Evolutionary conservation across 78 protist species (phyloP).

Genomic region (Pigoraptor vietnamica): DNA sequence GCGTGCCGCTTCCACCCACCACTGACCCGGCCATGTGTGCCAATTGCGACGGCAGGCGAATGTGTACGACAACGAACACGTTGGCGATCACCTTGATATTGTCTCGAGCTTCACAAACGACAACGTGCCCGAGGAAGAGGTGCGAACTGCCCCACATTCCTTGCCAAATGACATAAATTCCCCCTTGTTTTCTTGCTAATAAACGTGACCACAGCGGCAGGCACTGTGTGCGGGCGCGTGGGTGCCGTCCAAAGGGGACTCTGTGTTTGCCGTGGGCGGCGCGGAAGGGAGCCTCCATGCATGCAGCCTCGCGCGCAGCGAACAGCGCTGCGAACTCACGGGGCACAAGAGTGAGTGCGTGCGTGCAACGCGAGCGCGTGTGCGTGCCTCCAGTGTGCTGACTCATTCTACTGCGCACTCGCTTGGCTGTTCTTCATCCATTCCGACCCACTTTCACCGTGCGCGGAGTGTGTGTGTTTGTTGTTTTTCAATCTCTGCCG

Average conservation of each 20-base stretch:
- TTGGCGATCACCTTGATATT: neutral
- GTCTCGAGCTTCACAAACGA: neutral
- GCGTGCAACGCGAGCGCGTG: neutral
- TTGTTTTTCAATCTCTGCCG: too few relatives aligned
- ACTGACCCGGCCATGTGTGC: too few relatives aligned
- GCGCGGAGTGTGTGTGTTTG: too few relatives aligned
- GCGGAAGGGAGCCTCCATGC: neutral
- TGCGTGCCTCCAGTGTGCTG: neutral
- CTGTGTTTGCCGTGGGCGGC: neutral
- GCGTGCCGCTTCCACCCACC: too few relatives aligned
- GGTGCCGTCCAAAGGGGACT: neutral
- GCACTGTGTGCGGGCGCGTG: neutral
- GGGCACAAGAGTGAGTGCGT: neutral
- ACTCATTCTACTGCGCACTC: too few relatives aligned
- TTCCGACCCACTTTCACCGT: too few relatives aligned
- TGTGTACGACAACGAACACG: conserved; percentile 1
- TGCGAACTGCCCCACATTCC: too few relatives aligned
- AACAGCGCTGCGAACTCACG: neutral
- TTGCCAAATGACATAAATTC: too few relatives aligned
- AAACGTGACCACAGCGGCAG: neutral
- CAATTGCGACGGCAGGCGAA: neutral
- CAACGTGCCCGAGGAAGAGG: neutral
- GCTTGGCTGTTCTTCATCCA: too few relatives aligned
- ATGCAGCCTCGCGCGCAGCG: neutral
- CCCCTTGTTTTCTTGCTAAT: neutral